Conservation (phyloP, 106 monocot genomes). For the Hemerocallis citrina region DNA sequence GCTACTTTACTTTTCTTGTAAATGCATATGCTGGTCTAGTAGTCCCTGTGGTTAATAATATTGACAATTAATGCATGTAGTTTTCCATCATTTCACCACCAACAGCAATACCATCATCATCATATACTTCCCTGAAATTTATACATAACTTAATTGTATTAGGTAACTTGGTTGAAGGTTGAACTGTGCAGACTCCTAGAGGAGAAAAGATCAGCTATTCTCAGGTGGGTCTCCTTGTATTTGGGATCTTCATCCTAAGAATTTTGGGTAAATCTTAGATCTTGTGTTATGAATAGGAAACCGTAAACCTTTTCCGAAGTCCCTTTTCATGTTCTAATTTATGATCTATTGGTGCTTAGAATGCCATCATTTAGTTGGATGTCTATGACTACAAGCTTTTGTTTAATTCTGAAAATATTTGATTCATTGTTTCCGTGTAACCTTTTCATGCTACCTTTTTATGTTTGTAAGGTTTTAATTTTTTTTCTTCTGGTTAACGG, state of each 20-base stretch:
- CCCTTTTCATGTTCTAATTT: not conserved
- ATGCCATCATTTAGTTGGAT: not conserved
- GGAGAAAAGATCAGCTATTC: conserved; percentile 83
- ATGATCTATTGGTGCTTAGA: not conserved
- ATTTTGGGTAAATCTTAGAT: too few species aligned
- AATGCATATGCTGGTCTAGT: not conserved
- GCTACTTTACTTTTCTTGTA: not conserved
- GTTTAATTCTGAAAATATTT: not conserved
- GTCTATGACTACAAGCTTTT: not conserved
- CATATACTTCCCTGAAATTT: not conserved
- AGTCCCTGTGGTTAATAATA: not conserved
- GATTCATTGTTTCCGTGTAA: not conserved
- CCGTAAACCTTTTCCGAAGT: not conserved
- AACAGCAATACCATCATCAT: not conserved
- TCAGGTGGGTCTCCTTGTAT: conserved; percentile 43
- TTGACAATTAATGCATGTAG: not conserved
- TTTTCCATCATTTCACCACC: not conserved
- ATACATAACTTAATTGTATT: conserved; percentile 7
- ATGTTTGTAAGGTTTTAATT: too few species aligned
- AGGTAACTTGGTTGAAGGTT: conserved; percentile 82
- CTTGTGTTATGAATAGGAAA: too few species aligned
- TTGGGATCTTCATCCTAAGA: not conserved
- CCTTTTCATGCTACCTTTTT: too few species aligned
- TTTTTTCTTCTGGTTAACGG: too few species aligned
- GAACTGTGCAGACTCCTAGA: conserved; percentile 76